Conservation (phyloP, 2,329 filamentous ascomycete genomes). For the Pezicula neosporulosa region DNA sequence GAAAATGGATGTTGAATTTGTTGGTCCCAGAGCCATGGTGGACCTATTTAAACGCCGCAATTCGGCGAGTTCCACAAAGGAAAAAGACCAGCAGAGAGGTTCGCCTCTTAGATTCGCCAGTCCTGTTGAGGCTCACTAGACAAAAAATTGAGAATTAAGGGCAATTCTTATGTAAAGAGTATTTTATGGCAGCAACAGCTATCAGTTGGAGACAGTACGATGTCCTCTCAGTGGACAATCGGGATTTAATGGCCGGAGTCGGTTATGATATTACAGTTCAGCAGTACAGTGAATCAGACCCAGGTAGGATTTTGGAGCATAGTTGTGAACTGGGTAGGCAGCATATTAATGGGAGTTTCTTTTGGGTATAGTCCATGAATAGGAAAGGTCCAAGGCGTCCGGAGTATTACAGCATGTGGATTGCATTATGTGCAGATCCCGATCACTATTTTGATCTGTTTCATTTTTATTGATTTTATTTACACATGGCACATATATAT, state of each 20-base stretch:
- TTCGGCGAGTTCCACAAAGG: conserved; percentile 16
- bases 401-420: no score
- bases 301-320: neutral
- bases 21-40: conserved; percentile 59
- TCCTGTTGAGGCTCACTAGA: conserved; percentile 1
- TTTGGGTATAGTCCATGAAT: no score
- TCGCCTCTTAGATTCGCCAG: conserved; percentile 13
- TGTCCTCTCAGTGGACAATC: neutral
- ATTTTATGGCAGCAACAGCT: no score
- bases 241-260: neutral
- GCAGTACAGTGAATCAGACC: neutral
- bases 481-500: no score
- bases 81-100: conserved; percentile 10
- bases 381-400: no score
- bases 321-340: neutral
- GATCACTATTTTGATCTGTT: no score
- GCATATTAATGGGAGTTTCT: neutral
- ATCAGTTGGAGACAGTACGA: neutral
- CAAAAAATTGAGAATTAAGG: neutral
- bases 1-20: conserved; percentile 51
- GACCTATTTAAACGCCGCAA: conserved; percentile 56
- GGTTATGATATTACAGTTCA: neutral
- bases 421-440: no score
- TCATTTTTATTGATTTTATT: no score
- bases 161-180: no score